These are phyloP conservation scores for Marvania coccoides DNA, from an alignment of 139 green algal species.

Conservation along the genomic window DNA sequence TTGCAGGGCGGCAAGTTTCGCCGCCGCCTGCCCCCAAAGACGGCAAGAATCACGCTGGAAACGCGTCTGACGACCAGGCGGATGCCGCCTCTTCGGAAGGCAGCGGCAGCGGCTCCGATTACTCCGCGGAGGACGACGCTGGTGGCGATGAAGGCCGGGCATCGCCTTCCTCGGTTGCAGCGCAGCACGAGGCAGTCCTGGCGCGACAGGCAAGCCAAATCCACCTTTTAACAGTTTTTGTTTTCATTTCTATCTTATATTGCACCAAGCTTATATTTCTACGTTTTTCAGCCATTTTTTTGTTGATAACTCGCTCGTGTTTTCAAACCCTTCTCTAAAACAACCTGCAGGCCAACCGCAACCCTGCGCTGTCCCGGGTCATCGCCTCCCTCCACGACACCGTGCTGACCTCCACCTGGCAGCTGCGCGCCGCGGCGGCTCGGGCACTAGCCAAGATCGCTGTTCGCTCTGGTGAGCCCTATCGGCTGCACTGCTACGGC, in stretches of 20 bases:
- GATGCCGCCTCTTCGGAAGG: background rate
- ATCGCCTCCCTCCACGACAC: slow-evolving; percentile 35
- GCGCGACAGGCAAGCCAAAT: too few species aligned
- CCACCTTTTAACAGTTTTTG: too few species aligned
- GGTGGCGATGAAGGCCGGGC: background rate
- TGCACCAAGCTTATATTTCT: too few species aligned
- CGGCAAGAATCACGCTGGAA: background rate
- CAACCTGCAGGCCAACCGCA: slow-evolving; percentile 35
- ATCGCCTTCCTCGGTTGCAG: background rate
- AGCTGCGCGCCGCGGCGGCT: slow-evolving; percentile 26
- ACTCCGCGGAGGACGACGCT: background rate
- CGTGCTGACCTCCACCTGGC: slow-evolving; percentile 31
- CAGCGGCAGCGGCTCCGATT: background rate
- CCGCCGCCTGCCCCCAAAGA: background rate
- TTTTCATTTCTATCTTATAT: too few species aligned
- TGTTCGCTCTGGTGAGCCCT: slow-evolving; percentile 70
- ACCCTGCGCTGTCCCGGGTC: slow-evolving; percentile 31
- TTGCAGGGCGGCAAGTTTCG: slow-evolving; percentile 10
- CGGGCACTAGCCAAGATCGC: slow-evolving; percentile 57
- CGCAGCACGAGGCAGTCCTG: background rate
- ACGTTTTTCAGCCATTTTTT: too few species aligned
- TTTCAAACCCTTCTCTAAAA: too few species aligned
- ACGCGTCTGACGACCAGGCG: background rate
- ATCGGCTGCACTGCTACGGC: slow-evolving; percentile 72
- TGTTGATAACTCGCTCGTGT: too few species aligned